Percentiles rank a stretch among this genome's conserved stretches.
These are phyloP conservation scores for Penicillium diatomitis DNA, from an alignment of 495 filamentous ascomycete species.

Conservation along the genomic window DNA sequence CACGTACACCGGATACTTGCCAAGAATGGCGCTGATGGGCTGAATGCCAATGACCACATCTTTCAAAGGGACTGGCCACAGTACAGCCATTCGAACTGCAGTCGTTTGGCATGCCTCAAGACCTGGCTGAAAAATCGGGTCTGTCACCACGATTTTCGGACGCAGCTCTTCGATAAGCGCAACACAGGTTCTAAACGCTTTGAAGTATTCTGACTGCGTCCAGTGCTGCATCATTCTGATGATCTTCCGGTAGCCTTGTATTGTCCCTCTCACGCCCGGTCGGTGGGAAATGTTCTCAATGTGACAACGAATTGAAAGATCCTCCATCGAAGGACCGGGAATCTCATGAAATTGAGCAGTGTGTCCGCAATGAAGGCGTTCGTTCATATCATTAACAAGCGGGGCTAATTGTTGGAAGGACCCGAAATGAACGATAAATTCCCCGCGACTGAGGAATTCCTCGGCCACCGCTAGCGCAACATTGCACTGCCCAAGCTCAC, in stretches of 20 bases:
- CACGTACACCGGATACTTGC: conserved; percentile 38
- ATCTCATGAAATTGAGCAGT: conserved; percentile 34
- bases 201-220: conserved; percentile 39
- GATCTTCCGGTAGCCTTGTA: conserved; percentile 27
- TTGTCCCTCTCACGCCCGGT: conserved; percentile 29
- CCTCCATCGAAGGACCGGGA: conserved; percentile 29
- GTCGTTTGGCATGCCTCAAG: conserved; percentile 36
- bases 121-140: conserved; percentile 42
- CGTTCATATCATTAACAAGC: conserved; percentile 20
- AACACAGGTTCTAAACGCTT: conserved; percentile 35
- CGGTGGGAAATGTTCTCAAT: conserved; percentile 23
- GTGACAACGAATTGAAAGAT: conserved; percentile 32
- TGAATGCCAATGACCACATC: conserved; percentile 35
- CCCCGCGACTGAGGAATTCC: conserved; percentile 36
- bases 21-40: conserved; percentile 22
- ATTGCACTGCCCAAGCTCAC: conserved; percentile 48
- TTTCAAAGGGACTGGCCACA: conserved; percentile 29
- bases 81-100: conserved; percentile 19
- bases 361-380: conserved; percentile 9
- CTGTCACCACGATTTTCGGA: conserved; percentile 38
- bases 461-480: conserved; percentile 44
- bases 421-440: conserved; percentile 43
- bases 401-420: conserved; percentile 35
- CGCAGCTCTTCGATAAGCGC: conserved; percentile 31
- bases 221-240: conserved; percentile 31